Percentiles rank a stretch among this genome's conserved stretches.
These are phyloP conservation scores for Boletus vinaceobasis DNA, from an alignment of 768 basidiomycete species.

Conservation along the genomic window DNA sequence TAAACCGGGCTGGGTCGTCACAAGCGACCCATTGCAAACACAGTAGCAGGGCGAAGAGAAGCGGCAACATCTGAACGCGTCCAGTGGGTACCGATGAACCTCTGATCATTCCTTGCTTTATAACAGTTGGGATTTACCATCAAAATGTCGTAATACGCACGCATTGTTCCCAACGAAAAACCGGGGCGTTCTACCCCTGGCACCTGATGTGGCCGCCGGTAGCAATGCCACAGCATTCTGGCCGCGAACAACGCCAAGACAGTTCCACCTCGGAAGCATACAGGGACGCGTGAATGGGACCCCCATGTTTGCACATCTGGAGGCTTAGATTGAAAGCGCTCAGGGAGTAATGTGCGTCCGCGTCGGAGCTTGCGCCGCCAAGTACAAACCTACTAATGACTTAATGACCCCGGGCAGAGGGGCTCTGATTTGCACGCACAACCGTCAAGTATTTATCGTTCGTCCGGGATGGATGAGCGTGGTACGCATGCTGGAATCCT, in stretches of 20 bases:
- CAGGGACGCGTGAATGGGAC: neutral
- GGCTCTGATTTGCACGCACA: neutral
- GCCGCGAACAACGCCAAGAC: neutral
- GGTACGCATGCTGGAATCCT: neutral
- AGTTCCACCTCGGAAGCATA: neutral
- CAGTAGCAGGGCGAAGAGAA: constrained; percentile 11
- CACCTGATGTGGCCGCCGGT: neutral
- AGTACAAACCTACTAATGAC: neutral
- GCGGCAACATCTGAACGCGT: constrained; percentile 5
- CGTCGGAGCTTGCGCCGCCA: neutral
- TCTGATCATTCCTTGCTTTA: neutral
- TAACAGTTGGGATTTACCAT: neutral
- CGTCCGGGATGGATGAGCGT: neutral
- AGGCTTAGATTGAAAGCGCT: neutral
- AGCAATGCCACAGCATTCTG: neutral
- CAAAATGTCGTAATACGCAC: neutral
- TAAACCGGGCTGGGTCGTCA: neutral
- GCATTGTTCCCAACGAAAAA: neutral
- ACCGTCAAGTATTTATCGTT: neutral
- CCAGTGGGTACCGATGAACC: neutral
- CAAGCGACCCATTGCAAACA: constrained; percentile 8
- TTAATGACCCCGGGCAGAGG: neutral
- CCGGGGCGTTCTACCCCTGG: neutral
- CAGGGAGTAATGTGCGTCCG: neutral
- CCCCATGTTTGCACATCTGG: neutral